Conservation (phyloP, 2,329 filamentous ascomycete species). For the Aotearoamyces nothofagi region DNA sequence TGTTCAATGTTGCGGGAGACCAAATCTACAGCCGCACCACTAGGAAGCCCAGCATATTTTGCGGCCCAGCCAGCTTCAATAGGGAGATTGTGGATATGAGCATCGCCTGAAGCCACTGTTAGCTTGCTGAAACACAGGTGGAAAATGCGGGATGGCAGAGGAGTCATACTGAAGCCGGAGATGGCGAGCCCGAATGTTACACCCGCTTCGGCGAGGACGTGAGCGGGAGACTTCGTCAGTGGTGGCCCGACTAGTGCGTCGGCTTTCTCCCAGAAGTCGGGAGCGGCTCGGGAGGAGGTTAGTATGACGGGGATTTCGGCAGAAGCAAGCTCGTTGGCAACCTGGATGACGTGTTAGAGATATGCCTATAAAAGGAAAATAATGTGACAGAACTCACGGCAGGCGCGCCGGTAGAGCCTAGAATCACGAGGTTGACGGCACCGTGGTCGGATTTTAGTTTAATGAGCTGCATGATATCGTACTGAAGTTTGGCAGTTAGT, state of each 20-base stretch:
- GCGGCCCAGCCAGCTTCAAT: slow-evolving; percentile 25
- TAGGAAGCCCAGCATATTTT: slow-evolving; percentile 23
- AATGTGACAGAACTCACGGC: no score
- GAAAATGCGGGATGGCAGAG: no score
- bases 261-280: slow-evolving; percentile 21
- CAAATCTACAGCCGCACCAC: slow-evolving; percentile 21
- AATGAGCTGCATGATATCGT: slow-evolving; percentile 26
- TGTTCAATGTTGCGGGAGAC: slow-evolving; percentile 26
- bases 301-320: slow-evolving; percentile 28
- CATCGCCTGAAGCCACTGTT: slow-evolving; percentile 14
- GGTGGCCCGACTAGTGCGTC: slow-evolving; percentile 26
- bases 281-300: slow-evolving; percentile 21
- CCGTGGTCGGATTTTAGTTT: slow-evolving; percentile 22
- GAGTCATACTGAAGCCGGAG: no score
- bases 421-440: slow-evolving; percentile 20
- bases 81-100: slow-evolving; percentile 23
- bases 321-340: slow-evolving; percentile 23
- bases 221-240: slow-evolving; percentile 23
- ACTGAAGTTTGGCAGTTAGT: slow-evolving; percentile 14
- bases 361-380: slow-evolving; percentile 5
- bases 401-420: slow-evolving; percentile 25
- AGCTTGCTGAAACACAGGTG: no score
- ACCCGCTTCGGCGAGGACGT: slow-evolving; percentile 24
- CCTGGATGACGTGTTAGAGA: background rate
- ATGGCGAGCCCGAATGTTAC: slow-evolving; percentile 22